phyloP scores from a whole-genome alignment of 2,329 filamentous ascomycete genomes.

The Teratosphaeriaceae sp. region DNA sequence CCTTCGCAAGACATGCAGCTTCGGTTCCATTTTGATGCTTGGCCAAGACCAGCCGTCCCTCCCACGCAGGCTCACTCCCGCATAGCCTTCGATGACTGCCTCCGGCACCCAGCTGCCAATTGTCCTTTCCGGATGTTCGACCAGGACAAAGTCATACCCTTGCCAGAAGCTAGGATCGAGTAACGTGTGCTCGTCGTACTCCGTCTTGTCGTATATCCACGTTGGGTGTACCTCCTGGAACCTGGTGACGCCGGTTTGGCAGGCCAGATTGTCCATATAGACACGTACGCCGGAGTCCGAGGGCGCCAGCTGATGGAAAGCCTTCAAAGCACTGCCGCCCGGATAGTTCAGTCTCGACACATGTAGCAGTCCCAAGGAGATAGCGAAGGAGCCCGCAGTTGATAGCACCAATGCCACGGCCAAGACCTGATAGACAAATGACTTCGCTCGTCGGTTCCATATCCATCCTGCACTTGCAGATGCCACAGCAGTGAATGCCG shows the following conservation, averaged over 20 bases:
- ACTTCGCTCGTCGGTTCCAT: conserved; percentile 54
- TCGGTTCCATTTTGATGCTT: conserved; percentile 47
- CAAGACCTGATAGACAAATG: conserved; percentile 47
- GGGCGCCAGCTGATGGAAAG: conserved; percentile 30
- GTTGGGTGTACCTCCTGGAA: conserved; percentile 44
- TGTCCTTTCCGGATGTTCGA: conserved; percentile 43
- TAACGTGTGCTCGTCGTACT: conserved; percentile 37
- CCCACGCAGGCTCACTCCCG: conserved; percentile 40
- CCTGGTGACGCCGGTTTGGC: conserved; percentile 56
- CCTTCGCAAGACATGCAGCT: conserved; percentile 43
- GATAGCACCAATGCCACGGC: conserved; percentile 54
- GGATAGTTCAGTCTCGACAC: conserved; percentile 90
- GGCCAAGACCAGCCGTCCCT: conserved; percentile 49
- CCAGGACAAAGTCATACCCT: conserved; percentile 52
- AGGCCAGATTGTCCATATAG: conserved; percentile 55
- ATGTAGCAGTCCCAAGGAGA: conserved; percentile 62
- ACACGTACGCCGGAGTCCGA: conserved; percentile 28
- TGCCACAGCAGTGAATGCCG: conserved; percentile 70
- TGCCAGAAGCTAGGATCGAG: conserved; percentile 50
- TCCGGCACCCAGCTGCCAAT: conserved; percentile 49
- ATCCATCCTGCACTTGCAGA: conserved; percentile 67
- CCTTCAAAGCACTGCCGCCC: conserved; percentile 67
- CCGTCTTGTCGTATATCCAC: conserved; percentile 58
- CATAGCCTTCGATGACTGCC: conserved; percentile 45
- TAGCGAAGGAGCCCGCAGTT: conserved; percentile 51